phyloP scores from a whole-genome alignment of 371 early-diverging fungal species.

The Mortierella polycephala region DNA sequence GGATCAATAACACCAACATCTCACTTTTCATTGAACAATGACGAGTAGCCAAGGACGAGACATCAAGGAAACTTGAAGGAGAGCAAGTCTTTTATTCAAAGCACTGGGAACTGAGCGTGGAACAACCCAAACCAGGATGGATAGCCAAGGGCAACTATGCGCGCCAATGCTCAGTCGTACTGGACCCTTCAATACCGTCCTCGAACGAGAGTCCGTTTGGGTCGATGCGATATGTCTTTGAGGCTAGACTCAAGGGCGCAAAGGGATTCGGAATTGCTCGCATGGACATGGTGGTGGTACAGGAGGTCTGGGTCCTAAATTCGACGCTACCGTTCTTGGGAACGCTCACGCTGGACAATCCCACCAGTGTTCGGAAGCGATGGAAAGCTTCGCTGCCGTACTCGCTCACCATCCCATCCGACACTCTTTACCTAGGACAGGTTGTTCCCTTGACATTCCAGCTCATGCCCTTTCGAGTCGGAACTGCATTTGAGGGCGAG shows the following conservation, averaged over 20 bases:
- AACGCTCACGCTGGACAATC: conserved; percentile 7
- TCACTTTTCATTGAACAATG: background rate
- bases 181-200: conserved; percentile 27
- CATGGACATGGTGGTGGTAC: conserved; percentile 17
- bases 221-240: conserved; percentile 30
- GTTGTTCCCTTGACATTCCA: conserved; percentile 17
- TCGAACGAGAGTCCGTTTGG: conserved; percentile 14
- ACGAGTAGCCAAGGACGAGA: conserved; percentile 21
- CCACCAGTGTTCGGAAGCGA: background rate
- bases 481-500: conserved; percentile 9
- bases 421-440: conserved; percentile 14
- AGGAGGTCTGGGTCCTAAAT: conserved; percentile 38
- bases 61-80: conserved; percentile 10
- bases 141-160: conserved; percentile 30
- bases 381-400: conserved; percentile 15
- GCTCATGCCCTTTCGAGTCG: conserved; percentile 3
- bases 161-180: conserved; percentile 16
- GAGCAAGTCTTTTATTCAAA: conserved; percentile 23
- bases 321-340: conserved; percentile 14
- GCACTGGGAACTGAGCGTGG: conserved; percentile 25
- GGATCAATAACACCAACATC: background rate
- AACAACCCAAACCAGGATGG: conserved; percentile 24
- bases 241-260: conserved; percentile 29
- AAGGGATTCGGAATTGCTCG: conserved; percentile 18
- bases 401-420: conserved; percentile 14